Base-by-base conservation (phyloP, 768 basidiomycete species). In the Xanthoconium purpureum region DNA sequence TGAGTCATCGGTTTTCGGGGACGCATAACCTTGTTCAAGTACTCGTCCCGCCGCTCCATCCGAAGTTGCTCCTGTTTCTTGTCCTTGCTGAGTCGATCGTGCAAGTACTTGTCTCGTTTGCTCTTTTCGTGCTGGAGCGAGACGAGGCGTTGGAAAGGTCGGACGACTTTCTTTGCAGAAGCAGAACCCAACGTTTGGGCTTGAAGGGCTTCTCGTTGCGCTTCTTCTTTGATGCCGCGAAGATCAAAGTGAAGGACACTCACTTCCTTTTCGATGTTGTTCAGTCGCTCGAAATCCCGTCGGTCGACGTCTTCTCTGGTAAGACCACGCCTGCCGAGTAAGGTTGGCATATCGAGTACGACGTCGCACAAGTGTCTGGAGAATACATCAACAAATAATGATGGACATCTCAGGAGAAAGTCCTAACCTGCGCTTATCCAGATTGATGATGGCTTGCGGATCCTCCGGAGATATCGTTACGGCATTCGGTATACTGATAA, bases 391-490 rank as follows among this genome's bases (percentile, higher is more conserved):
- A 58, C 3, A 42, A 15, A 20, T n/a, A 33, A 10, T 52, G 20
- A 18, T 13, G 29, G 29, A 17, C 4, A 24, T 24, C 24, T 24
- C 24, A 24, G 58, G 52, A 45, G 9, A 18, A 38, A 18, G 9
- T 30, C 32, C 80, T 54, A 63, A 89, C 90, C 91, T 82, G 59
- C 91, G 80, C 65, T 94, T 94, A 59, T 91, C 87, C 61, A 91
- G 83, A 65, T 91, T 93, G 44, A 94, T 80, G 37, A 93, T 79
- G 37, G 74, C 78, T 42, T 80, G 78, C 36, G 77, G 77, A 58
- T 84, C 83, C 36, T 79, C 78, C n/a, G 74, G 67, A 1, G 77
- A 66, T 15, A 83, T 77, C 46, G 84, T 80, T 9, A 90, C 71
- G 15, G 84, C 76, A 66, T 94, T 89, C 5, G 89, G 85, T 50